phyloP scores from a whole-genome alignment of 1,284 basidiomycete species.

The Trametes pubescens region DNA sequence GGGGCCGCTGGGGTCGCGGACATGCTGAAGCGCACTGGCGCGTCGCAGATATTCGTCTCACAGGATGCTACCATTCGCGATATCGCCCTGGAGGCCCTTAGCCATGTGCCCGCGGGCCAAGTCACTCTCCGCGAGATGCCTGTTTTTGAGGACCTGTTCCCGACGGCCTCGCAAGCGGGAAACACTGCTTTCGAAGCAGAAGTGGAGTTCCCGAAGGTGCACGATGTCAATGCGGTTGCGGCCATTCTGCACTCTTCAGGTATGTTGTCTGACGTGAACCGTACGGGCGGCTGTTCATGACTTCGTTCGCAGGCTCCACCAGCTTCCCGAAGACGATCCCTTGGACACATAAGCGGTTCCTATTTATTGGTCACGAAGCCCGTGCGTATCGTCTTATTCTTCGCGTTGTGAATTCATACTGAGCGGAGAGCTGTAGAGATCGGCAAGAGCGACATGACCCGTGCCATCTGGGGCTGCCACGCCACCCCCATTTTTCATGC shows the following conservation, averaged over 20 bases:
- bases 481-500: conserved; percentile 39
- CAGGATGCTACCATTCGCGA: conserved; percentile 17
- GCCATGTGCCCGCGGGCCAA: not conserved
- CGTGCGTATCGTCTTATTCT: conserved; percentile 22
- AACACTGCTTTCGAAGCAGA: conserved; percentile 6
- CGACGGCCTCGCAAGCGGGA: not conserved
- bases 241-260: conserved; percentile 39
- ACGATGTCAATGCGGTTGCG: conserved; percentile 10
- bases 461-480: conserved; percentile 30
- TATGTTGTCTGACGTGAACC: conserved; percentile 11
- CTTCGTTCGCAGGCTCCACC: conserved; percentile 28
- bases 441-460: conserved; percentile 28
- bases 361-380: conserved; percentile 14
- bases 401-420: not conserved
- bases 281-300: conserved; percentile 13
- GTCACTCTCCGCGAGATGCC: conserved; percentile 27
- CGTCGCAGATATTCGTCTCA: conserved; percentile 17
- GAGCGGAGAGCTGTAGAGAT: conserved; percentile 19
- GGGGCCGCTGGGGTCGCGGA: conserved; percentile 33
- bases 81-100: conserved; percentile 22
- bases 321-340: conserved; percentile 36
- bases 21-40: conserved; percentile 25
- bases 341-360: conserved; percentile 29
- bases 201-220: conserved; percentile 15
- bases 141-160: conserved; percentile 30